These are phyloP conservation scores for Helichrysum umbraculigerum DNA, from an alignment of 129 eudicot genomes.

Conservation along the genomic window DNA sequence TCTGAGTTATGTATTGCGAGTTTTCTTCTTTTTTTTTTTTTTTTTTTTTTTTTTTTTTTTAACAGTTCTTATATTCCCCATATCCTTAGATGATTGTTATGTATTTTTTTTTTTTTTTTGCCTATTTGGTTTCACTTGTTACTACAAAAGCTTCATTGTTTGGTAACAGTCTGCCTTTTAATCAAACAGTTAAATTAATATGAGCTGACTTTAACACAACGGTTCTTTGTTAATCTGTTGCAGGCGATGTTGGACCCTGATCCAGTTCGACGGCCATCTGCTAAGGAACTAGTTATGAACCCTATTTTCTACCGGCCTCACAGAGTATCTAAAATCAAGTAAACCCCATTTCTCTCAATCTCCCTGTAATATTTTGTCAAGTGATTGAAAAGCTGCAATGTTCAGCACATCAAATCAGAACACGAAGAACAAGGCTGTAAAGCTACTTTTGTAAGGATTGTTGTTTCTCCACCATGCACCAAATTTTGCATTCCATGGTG, in stretches of 20 bases:
- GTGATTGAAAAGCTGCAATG: conserved; percentile 8
- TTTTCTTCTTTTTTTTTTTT: too few species aligned
- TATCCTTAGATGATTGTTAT: too few species aligned
- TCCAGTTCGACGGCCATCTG: conserved; percentile 85
- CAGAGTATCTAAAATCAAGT: conserved; percentile 35
- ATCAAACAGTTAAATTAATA: too few species aligned
- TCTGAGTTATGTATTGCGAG: not conserved
- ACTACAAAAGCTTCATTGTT: not conserved
- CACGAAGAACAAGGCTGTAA: conserved; percentile 13
- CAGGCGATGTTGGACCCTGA: conserved; percentile 91
- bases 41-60: too few species aligned
- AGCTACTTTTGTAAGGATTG: not conserved
- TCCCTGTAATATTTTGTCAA: conserved; percentile 1
- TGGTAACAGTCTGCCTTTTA: not conserved
- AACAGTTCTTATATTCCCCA: too few species aligned
- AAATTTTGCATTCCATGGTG: conserved; percentile 55
- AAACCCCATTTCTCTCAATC: conserved; percentile 17
- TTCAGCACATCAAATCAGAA: conserved; percentile 23
- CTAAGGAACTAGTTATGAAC: conserved; percentile 57
- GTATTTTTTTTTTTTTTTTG: too few species aligned
- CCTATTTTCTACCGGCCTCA: conserved; percentile 52
- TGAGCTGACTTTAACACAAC: not conserved
- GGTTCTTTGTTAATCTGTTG: conserved; percentile 9
- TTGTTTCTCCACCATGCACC: conserved; percentile 39
- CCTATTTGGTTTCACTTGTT: not conserved